Conservation (phyloP, 345 rosid genomes). For the Clarkia xantiana region DNA sequence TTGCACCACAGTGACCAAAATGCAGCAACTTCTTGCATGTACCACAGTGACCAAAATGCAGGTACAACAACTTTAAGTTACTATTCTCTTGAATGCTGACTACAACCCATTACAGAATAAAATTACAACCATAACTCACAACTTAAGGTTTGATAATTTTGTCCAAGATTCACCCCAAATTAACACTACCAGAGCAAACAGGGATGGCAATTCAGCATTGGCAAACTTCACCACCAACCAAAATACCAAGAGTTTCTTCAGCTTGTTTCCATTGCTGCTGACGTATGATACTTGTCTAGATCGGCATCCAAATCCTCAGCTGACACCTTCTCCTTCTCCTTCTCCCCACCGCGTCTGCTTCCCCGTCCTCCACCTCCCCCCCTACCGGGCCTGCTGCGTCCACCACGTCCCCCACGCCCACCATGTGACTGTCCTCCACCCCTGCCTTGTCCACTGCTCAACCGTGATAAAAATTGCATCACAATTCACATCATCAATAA, state of each 20-base stretch:
- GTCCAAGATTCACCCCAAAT: no score
- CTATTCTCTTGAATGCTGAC: no score
- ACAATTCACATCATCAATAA: background rate
- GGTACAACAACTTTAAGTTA: no score
- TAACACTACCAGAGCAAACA: no score
- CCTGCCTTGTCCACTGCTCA: constrained; percentile 43
- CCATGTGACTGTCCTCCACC: constrained; percentile 50
- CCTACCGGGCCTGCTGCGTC: constrained; percentile 38
- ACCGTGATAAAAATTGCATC: background rate
- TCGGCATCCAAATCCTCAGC: constrained; percentile 97
- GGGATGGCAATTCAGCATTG: no score
- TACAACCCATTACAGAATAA: no score
- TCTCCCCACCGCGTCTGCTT: constrained; percentile 20
- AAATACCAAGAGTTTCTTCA: constrained; percentile 14
- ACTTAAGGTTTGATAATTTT: no score
- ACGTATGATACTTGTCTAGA: constrained; percentile 60
- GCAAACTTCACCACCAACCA: background rate
- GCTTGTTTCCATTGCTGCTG: constrained; percentile 70
- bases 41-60: no score
- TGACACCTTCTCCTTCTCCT: constrained; percentile 69
- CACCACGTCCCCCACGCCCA: constrained; percentile 28
- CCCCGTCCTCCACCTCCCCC: constrained; percentile 65
- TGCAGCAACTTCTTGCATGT: no score
- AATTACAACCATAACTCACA: no score
- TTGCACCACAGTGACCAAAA: no score